These are phyloP conservation scores for Inonotus hispidus DNA, from an alignment of 1,284 basidiomycete genomes.

Conservation along the genomic window DNA sequence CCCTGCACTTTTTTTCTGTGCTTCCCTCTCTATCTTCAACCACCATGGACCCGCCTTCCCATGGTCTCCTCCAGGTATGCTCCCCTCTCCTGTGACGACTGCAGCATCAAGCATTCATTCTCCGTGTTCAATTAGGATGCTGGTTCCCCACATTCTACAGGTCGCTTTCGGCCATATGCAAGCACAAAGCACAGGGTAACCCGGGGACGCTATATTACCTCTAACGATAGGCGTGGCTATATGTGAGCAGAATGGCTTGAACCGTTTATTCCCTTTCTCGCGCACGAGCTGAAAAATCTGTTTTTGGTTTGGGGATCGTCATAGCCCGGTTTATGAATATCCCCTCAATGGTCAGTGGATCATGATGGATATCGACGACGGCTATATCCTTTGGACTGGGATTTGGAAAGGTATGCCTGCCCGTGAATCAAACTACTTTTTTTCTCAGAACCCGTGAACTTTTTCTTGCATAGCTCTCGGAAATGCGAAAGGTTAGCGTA, in stretches of 20 bases:
- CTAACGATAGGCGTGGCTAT: slow-evolving; percentile 81
- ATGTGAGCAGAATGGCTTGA: slow-evolving; percentile 45
- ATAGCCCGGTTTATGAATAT: slow-evolving; percentile 80
- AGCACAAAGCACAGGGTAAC: slow-evolving; percentile 75
- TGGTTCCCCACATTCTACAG: slow-evolving; percentile 43
- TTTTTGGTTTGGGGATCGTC: not conserved
- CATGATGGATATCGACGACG: slow-evolving; percentile 89
- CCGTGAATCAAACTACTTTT: not conserved
- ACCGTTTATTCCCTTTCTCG: not conserved
- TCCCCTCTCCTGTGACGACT: slow-evolving; percentile 6
- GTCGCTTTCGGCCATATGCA: slow-evolving; percentile 70
- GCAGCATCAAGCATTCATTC: not conserved
- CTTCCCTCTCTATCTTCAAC: slow-evolving; percentile 17
- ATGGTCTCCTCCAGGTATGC: slow-evolving; percentile 29
- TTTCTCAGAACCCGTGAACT: slow-evolving; percentile 1
- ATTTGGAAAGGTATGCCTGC: slow-evolving; percentile 73
- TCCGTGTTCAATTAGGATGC: slow-evolving; percentile 39
- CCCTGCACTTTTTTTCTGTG: slow-evolving; percentile 4
- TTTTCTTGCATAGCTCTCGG: slow-evolving; percentile 53
- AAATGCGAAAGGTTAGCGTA: slow-evolving; percentile 68
- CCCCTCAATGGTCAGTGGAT: slow-evolving; percentile 85
- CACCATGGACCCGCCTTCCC: slow-evolving; percentile 25
- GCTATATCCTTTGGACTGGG: slow-evolving; percentile 81
- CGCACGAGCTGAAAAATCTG: not conserved
- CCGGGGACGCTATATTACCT: slow-evolving; percentile 80